These are phyloP conservation scores for Pyrus hybrid DNA, from an alignment of 331 rosid species.

Conservation along the genomic window DNA sequence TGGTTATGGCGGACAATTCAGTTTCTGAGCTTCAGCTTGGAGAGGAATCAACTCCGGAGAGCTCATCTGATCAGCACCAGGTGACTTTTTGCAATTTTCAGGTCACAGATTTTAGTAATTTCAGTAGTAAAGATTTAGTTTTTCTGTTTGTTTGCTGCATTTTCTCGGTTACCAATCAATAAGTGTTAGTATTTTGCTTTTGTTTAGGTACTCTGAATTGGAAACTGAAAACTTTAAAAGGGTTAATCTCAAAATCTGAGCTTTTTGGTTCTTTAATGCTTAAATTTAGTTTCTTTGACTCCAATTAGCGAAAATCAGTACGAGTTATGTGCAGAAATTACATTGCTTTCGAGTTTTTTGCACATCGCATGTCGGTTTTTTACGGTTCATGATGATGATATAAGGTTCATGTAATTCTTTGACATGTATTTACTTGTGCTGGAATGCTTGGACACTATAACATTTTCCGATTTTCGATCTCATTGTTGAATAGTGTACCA, in stretches of 20 bases:
- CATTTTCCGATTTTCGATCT: not conserved
- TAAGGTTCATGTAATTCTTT: too few relatives aligned
- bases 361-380: not conserved
- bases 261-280: not conserved
- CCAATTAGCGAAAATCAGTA: not conserved
- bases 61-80: conserved; percentile 24
- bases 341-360: not conserved
- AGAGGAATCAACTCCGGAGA: conserved; percentile 15
- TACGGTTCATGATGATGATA: not conserved
- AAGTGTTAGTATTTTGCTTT: not conserved
- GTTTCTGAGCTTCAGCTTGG: conserved; percentile 20
- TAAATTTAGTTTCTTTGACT: not conserved
- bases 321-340: not conserved
- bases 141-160: not conserved
- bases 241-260: not conserved
- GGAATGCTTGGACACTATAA: not conserved
- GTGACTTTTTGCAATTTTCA: conserved; percentile 13
- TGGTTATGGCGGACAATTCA: conserved; percentile 31
- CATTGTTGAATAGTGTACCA: conserved; percentile 1
- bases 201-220: not conserved
- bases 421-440: not conserved
- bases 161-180: not conserved
- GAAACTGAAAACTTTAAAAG: not conserved
- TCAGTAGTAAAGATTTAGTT: not conserved
- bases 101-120: not conserved